Base-by-base conservation (phyloP, 73 alveolate species). In the Stentor coeruleus region DNA sequence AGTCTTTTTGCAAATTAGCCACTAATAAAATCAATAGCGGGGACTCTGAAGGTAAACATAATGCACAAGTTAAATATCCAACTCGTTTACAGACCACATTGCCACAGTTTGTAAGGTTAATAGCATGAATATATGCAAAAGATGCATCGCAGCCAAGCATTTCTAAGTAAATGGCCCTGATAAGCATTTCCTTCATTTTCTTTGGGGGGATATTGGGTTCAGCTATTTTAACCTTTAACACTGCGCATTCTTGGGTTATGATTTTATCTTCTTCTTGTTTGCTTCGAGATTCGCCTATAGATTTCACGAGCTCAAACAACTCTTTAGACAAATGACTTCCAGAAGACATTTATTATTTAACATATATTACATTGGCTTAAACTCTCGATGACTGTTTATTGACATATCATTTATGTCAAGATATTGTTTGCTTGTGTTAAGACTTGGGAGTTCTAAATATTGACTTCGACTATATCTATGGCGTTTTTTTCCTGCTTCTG, bases 91-190 rank as follows among this genome's bases (percentile, higher is more conserved):
- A 87, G 74, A 95, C 86, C 37, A 95, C 83, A 84, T 90, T 95
- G 92, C 92, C 93, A 88, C 96, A 94, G 86, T 97, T 93, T 35
- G 98, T 93, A 84, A 95, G 86, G 86, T 97, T 93, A 31, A 97
- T 97, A 41, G 99, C 98, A 80, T 90, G 92, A 38, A 97, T 91
- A 76, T 97, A 98, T 26, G 98, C 93, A 83, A 97, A 97, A 28
- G 97, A 84, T 11, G 98, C 99, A 77, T 97, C 99, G 77, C 95
- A 98, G 11, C 99, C 99, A 35, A 97, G 84, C 99, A 97, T 97
- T 86, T 97, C 99, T 3, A 97, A 91, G 81, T 97, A 97, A 36
- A 97, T 93, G 26, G 98, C 95, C 74, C 98, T 88, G 26, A 95
- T 93, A 73, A 97, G 84, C 74, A 85, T 87, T 82, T 97, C 99